Evolutionary conservation across 495 filamentous ascomycete species (phyloP).

Genomic region (Penicillium paradoxum): DNA sequence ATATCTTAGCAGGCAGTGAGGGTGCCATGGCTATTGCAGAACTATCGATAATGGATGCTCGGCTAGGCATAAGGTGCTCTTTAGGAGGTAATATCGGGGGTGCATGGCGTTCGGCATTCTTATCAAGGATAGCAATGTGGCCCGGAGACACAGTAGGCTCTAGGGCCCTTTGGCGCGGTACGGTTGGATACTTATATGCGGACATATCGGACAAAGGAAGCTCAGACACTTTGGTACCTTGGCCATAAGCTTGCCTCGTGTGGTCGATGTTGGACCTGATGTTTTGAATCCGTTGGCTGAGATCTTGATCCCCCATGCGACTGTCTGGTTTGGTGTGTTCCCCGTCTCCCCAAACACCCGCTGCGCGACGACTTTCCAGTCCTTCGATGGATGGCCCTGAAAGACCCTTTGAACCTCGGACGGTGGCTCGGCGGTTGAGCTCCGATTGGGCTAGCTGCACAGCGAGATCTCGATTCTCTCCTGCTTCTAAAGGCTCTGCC

Average conservation of each 20-base stretch:
- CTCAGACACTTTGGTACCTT: slow-evolving; percentile 11
- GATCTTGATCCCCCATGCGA: slow-evolving; percentile 27
- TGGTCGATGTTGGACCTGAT: slow-evolving; percentile 36
- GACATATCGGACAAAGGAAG: slow-evolving; percentile 13
- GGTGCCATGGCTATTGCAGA: slow-evolving; percentile 12
- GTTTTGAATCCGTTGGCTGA: slow-evolving; percentile 47
- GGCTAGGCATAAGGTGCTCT: slow-evolving; percentile 21
- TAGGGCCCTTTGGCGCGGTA: slow-evolving; percentile 43
- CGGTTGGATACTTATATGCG: slow-evolving; percentile 49
- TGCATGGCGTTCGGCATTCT: slow-evolving; percentile 27
- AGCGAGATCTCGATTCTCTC: slow-evolving; percentile 68
- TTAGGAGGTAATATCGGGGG: slow-evolving; percentile 51
- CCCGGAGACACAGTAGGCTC: slow-evolving; percentile 18
- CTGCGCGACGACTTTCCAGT: slow-evolving; percentile 51
- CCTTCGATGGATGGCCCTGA: slow-evolving; percentile 50
- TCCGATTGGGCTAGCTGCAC: slow-evolving; percentile 72
- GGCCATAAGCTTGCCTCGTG: slow-evolving; percentile 8
- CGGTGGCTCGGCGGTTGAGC: slow-evolving; percentile 61
- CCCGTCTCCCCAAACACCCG: slow-evolving; percentile 63
- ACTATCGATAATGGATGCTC: slow-evolving; percentile 20
- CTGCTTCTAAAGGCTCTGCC: slow-evolving; percentile 58
- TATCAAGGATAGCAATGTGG: slow-evolving; percentile 21
- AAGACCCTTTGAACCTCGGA: slow-evolving; percentile 50
- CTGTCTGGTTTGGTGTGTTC: slow-evolving; percentile 34
- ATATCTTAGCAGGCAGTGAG: slow-evolving; percentile 26